Evolutionary conservation across 2,329 filamentous ascomycete genomes (phyloP).

Genomic region (Colletotrichum tropicale): DNA sequence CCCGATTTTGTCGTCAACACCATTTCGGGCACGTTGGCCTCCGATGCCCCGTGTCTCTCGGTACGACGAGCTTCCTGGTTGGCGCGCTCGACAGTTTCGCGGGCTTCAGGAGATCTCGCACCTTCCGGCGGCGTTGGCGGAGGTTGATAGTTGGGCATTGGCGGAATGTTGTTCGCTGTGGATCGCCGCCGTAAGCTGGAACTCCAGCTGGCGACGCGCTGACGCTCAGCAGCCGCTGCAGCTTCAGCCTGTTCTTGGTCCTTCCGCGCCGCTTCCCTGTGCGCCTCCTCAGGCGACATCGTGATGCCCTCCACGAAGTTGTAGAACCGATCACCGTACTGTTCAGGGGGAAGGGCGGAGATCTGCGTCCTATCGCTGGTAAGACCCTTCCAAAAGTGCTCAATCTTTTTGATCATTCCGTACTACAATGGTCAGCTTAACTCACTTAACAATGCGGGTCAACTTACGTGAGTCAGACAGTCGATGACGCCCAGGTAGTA

Average conservation of each 20-base stretch:
- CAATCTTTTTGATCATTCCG: conserved; percentile 89
- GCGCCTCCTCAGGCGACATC: conserved; percentile 85
- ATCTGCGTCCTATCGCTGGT: conserved; percentile 85
- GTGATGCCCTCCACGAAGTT: conserved; percentile 91
- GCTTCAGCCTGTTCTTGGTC: conserved; percentile 63
- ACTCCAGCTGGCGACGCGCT: conserved; percentile 41
- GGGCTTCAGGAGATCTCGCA: conserved; percentile 39
- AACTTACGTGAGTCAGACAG: conserved; percentile 91
- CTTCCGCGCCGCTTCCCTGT: conserved; percentile 64
- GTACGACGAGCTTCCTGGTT: conserved; percentile 39
- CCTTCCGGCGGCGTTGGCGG: conserved; percentile 42
- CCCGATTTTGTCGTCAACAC: conserved; percentile 48
- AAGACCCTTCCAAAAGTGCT: conserved; percentile 96
- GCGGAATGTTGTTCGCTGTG: conserved; percentile 36
- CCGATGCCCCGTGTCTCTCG: conserved; percentile 34
- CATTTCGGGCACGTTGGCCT: conserved; percentile 65
- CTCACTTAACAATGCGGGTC: background rate
- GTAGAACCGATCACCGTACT: conserved; percentile 93
- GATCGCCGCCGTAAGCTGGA: conserved; percentile 37
- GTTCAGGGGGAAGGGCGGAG: conserved; percentile 86
- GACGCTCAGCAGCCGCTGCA: conserved; percentile 34
- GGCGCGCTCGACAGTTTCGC: conserved; percentile 45
- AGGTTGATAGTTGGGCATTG: conserved; percentile 51
- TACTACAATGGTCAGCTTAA: conserved; percentile 63
- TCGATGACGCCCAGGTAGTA: conserved; percentile 99